phyloP scores from a whole-genome alignment of 495 filamentous ascomycete genomes.

The Geoglossum glabrum region DNA sequence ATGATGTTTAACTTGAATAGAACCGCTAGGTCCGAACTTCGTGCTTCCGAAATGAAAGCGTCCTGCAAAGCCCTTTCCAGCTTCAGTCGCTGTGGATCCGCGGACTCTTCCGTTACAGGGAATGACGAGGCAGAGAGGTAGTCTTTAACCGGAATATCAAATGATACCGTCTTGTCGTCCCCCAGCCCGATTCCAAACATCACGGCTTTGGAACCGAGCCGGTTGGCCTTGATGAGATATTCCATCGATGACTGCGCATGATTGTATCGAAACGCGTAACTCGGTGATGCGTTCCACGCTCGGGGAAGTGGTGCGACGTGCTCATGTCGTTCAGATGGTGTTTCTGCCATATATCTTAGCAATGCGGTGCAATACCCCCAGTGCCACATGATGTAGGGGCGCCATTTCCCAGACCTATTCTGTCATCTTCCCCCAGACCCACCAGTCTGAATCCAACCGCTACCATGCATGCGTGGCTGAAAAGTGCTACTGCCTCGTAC shows the following conservation, averaged over 20 bases:
- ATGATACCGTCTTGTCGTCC: slow-evolving; percentile 58
- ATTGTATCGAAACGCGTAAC: slow-evolving; percentile 67
- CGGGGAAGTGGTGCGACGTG: slow-evolving; percentile 31
- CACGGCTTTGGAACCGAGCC: slow-evolving; percentile 66
- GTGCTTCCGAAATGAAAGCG: slow-evolving; percentile 49
- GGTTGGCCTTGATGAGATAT: slow-evolving; percentile 62
- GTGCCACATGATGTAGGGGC: not conserved
- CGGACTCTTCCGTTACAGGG: slow-evolving; percentile 13
- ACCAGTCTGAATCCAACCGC: slow-evolving; percentile 64
- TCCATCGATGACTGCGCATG: slow-evolving; percentile 77
- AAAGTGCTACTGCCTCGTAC: slow-evolving; percentile 70
- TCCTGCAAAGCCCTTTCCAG: slow-evolving; percentile 31
- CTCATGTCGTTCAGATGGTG: slow-evolving; percentile 22
- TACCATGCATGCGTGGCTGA: slow-evolving; percentile 65
- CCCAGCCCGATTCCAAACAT: slow-evolving; percentile 58
- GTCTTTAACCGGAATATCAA: slow-evolving; percentile 58
- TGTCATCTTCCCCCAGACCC: slow-evolving; percentile 65
- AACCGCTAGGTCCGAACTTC: slow-evolving; percentile 45
- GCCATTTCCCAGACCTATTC: slow-evolving; percentile 28
- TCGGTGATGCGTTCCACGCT: slow-evolving; percentile 54
- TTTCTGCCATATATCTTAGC: no score
- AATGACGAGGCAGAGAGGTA: slow-evolving; percentile 47
- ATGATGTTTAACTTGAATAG: slow-evolving; percentile 59
- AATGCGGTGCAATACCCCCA: not conserved
- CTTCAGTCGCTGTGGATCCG: not conserved